A percentile compares a stretch with the other conserved stretches of the same genome.
phyloP scores from a whole-genome alignment of 2,329 filamentous ascomycete species.

The Aureobasidium pullulans region DNA sequence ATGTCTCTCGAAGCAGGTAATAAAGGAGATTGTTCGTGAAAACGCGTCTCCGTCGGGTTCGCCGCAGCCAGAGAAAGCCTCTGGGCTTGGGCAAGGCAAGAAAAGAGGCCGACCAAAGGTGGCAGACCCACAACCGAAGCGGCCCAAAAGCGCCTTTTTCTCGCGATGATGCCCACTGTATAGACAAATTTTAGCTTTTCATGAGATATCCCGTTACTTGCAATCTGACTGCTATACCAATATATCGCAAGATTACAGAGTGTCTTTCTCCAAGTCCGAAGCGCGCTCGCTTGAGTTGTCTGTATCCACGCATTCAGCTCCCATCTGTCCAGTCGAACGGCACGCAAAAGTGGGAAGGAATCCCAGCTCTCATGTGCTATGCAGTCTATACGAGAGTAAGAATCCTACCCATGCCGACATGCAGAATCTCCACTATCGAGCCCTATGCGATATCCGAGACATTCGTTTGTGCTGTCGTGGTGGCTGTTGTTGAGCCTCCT shows the following conservation, averaged over 20 bases:
- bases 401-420: not conserved
- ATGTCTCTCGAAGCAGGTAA: constrained; percentile 79
- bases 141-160: constrained; percentile 25
- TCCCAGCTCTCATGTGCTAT: not conserved
- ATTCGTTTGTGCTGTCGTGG: not conserved
- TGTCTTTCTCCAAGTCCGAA: not conserved
- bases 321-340: not conserved
- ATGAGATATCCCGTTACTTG: not conserved
- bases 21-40: constrained; percentile 67
- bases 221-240: not conserved
- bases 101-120: constrained; percentile 22
- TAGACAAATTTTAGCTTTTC: not conserved
- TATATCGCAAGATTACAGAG: not conserved
- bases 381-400: not conserved
- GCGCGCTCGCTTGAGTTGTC: not conserved
- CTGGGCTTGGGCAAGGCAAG: constrained; percentile 16
- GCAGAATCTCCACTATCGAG: constrained; percentile 9
- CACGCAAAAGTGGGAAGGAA: not conserved
- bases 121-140: constrained; percentile 17
- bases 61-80: constrained; percentile 9
- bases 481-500: not conserved
- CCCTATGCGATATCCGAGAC: not conserved
- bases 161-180: not conserved
- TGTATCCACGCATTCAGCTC: not conserved
- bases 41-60: constrained; percentile 26